phyloP scores from a whole-genome alignment of 768 basidiomycete species.

The Lactarius sp. region DNA sequence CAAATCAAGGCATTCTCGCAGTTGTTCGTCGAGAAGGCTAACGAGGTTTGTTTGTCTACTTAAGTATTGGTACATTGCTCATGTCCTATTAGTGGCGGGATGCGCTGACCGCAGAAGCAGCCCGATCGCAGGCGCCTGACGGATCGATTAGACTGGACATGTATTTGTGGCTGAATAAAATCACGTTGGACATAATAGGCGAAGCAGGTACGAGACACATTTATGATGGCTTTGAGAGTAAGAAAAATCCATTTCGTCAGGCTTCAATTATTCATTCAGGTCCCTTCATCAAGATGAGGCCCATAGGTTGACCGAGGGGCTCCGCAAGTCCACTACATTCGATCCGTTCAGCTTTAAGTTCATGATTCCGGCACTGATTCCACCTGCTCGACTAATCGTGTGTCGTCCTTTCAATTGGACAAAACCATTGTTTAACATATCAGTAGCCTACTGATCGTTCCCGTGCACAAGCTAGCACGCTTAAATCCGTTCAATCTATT shows the following conservation, averaged over 20 bases:
- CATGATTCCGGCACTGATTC: constrained; percentile 5
- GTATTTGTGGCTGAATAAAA: constrained; percentile 18
- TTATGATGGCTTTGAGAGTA: background rate
- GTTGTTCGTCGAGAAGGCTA: constrained; percentile 21
- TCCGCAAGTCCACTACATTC: constrained; percentile 12
- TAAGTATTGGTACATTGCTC: background rate
- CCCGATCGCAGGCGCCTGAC: constrained; percentile 4
- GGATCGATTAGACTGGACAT: constrained; percentile 7
- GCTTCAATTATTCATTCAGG: constrained; percentile 20
- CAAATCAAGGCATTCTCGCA: constrained; percentile 14
- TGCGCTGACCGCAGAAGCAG: background rate
- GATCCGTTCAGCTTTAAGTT: constrained; percentile 15
- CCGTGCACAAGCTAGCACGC: constrained; percentile 1
- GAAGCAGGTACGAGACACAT: constrained; percentile 5
- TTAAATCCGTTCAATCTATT: constrained; percentile 27
- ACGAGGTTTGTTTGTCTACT: constrained; percentile 10
- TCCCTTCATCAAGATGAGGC: constrained; percentile 5
- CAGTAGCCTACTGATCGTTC: constrained; percentile 13
- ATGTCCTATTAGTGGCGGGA: constrained; percentile 11
- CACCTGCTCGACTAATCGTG: constrained; percentile 13
- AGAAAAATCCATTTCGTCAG: background rate
- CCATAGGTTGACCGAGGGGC: constrained; percentile 11
- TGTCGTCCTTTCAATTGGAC: background rate
- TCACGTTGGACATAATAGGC: constrained; percentile 20
- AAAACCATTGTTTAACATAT: background rate